These are phyloP conservation scores for Citrus reticulata DNA, from an alignment of 345 rosid genomes.

Conservation along the genomic window DNA sequence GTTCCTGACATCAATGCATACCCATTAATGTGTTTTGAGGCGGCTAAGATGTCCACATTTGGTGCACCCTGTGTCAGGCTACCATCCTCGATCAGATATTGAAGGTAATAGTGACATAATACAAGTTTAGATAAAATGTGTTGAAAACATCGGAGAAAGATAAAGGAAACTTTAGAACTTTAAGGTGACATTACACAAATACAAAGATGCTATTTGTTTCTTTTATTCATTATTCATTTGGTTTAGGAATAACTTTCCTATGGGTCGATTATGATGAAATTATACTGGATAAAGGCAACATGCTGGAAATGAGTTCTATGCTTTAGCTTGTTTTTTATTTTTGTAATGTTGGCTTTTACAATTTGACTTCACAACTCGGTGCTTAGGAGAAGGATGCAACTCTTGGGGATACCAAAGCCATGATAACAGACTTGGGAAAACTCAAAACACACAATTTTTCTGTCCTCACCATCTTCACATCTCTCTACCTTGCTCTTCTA, in stretches of 20 bases:
- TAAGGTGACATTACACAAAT: background rate
- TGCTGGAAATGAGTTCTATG: background rate
- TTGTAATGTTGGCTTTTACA: background rate
- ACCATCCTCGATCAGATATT: background rate
- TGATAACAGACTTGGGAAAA: slow-evolving; percentile 33
- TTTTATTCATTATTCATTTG: too few relatives aligned
- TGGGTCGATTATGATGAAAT: too few relatives aligned
- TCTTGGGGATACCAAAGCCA: slow-evolving; percentile 35
- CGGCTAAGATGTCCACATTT: slow-evolving; percentile 38
- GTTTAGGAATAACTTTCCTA: too few relatives aligned
- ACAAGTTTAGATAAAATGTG: background rate
- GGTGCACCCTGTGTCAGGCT: slow-evolving; percentile 32
- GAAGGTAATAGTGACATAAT: background rate
- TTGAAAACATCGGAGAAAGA: background rate
- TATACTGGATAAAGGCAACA: too few relatives aligned
- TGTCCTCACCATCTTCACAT: background rate
- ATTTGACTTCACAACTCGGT: too few relatives aligned
- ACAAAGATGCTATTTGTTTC: too few relatives aligned
- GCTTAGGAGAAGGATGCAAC: slow-evolving; percentile 46
- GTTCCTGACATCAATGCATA: slow-evolving; percentile 2
- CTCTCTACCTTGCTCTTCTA: slow-evolving; percentile 35
- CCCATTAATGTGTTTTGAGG: slow-evolving; percentile 19
- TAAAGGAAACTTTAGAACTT: background rate
- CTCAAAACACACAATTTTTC: slow-evolving; percentile 9
- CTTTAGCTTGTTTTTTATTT: background rate